Conservation (phyloP, 306 rosid species). For the Luffa acutangula region DNA sequence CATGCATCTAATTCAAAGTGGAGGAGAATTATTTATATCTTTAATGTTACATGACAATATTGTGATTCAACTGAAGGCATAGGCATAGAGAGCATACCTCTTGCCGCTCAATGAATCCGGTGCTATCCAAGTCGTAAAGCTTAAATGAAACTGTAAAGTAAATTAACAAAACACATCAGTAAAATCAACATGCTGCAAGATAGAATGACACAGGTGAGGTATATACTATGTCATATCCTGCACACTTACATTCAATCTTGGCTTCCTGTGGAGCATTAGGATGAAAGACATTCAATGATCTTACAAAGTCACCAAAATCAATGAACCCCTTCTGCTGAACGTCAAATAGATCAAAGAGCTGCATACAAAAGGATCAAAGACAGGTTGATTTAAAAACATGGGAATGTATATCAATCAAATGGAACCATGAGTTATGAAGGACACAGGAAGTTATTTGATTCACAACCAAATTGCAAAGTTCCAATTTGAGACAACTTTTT, state of each 20-base stretch:
- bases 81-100: conserved; percentile 36
- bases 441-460: background rate
- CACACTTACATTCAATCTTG: conserved; percentile 66
- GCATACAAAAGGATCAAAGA: conserved; percentile 11
- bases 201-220: background rate
- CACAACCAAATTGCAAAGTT: background rate
- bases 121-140: conserved; percentile 68
- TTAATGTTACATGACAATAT: background rate
- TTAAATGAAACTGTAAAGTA: conserved; percentile 63
- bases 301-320: conserved; percentile 88
- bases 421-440: background rate
- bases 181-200: background rate
- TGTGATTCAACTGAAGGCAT: background rate
- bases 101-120: conserved; percentile 75
- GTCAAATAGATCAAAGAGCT: conserved; percentile 91
- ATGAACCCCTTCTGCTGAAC: conserved; percentile 59
- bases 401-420: background rate
- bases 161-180: background rate
- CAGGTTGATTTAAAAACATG: conserved; percentile 3
- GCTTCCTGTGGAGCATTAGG: conserved; percentile 54
- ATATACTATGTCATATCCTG: background rate
- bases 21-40: background rate
- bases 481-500: background rate
- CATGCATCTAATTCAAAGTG: background rate
- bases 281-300: conserved; percentile 86